phyloP scores from a whole-genome alignment of 2,329 filamentous ascomycete species.

The Xylariaceae sp. region DNA sequence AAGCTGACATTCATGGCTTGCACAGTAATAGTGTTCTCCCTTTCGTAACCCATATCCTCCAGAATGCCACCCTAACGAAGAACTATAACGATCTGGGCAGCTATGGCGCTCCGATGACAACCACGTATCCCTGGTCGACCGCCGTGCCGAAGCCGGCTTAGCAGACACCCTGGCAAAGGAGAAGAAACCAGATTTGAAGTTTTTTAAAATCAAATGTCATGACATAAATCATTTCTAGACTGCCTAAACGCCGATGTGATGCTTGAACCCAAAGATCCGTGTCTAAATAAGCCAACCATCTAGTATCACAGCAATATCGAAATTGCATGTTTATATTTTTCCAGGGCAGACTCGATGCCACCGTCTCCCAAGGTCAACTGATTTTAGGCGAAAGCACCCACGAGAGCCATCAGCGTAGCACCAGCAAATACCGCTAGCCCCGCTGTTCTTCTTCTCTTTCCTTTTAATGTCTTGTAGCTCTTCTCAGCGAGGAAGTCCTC shows the following conservation, averaged over 20 bases:
- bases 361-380: background rate
- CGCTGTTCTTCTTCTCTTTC: constrained; percentile 66
- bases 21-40: constrained; percentile 52
- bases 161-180: background rate
- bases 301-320: constrained; percentile 10
- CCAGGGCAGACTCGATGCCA: no score
- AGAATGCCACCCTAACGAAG: constrained; percentile 53
- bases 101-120: constrained; percentile 52
- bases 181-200: background rate
- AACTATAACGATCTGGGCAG: constrained; percentile 53
- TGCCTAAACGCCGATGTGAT: constrained; percentile 26
- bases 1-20: constrained; percentile 12
- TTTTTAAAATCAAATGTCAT: constrained; percentile 9
- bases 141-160: constrained; percentile 43
- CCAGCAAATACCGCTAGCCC: constrained; percentile 69
- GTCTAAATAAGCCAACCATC: constrained; percentile 19
- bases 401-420: constrained; percentile 72
- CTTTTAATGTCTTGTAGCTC: constrained; percentile 71
- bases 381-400: constrained; percentile 72
- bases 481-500: constrained; percentile 84
- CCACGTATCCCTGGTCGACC: constrained; percentile 54
- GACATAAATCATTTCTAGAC: constrained; percentile 12
- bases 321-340: background rate
- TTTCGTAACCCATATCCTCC: constrained; percentile 55
- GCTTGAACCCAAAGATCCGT: constrained; percentile 15